Base-by-base conservation (phyloP, 2,329 filamentous ascomycete species). In the Stagonosporopsis chrysanthemi region DNA sequence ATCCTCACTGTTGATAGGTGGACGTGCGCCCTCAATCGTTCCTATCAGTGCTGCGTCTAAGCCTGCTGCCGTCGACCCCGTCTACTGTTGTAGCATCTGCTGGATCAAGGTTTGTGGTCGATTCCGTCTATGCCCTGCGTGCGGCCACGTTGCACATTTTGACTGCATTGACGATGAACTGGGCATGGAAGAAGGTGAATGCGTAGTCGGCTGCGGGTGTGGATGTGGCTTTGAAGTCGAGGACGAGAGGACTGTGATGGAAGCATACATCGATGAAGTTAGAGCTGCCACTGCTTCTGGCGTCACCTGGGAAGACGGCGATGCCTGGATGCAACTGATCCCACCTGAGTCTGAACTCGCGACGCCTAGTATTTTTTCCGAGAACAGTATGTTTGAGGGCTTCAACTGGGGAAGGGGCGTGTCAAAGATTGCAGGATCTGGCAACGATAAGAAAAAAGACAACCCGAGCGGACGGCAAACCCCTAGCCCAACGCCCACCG, bases 101-200 rank as follows among this genome's bases (percentile, higher is more conserved):
- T 77, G 74, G 75, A 70, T 77, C 38, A 68, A 69, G 8, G 69
- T 77, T 22, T 64, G 61, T 1, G 74, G 75, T 2, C 65, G 74
- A 17, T 75, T 77, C 52, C 69, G 71, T 28, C 62, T 75, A 1
- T 77, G 75, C 38, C 72, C 72, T 1, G 62, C 67, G 2, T 77
- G 75, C 52, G 71, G 73, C 8, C 73, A 76, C 38, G 66, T 76
- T 11, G 73, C 74, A 8, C 75, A 77, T 51, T 73, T 73, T 46
- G 68, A 68, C n/a, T 76, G 74, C 62, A 70, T 76, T 62, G 63
- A 65, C 31, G 60, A 68, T 24, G 64, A 67, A 33, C 44, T 68
- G 1, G 61, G 62, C 14, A 59, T 63, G 39, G 68, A 69, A 5
- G 68, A 70, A 29, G 65, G 64, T 12, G 71, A 72, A 46, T 75